Percentiles rank a stretch among this genome's conserved stretches.
phyloP scores from a whole-genome alignment of 2,329 filamentous ascomycete genomes.

The Penicillium capsulatum region DNA sequence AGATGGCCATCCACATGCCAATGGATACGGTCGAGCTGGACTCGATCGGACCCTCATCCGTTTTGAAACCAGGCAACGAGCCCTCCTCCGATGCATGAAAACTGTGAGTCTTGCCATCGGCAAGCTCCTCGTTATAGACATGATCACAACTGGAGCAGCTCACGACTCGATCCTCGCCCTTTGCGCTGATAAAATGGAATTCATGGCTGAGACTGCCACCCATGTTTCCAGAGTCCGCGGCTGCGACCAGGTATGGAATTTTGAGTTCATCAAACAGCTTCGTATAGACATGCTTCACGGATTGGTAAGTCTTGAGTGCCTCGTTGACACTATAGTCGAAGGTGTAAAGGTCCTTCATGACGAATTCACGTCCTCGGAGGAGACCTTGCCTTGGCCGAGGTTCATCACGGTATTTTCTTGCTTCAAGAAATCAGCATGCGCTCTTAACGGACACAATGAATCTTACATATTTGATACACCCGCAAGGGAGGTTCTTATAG shows the following conservation, averaged over 20 bases:
- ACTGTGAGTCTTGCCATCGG: slow-evolving; percentile 41
- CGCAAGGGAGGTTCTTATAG: slow-evolving; percentile 82
- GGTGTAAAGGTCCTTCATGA: slow-evolving; percentile 98
- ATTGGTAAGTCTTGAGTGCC: slow-evolving; percentile 76
- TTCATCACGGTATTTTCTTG: slow-evolving; percentile 93
- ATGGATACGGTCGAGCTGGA: slow-evolving; percentile 32
- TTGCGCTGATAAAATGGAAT: slow-evolving; percentile 75
- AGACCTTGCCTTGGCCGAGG: slow-evolving; percentile 81
- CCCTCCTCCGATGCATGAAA: slow-evolving; percentile 7
- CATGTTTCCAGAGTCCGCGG: slow-evolving; percentile 94
- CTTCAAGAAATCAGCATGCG: slow-evolving; percentile 38
- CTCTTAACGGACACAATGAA: neutral
- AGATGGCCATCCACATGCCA: slow-evolving; percentile 40
- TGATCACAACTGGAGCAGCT: slow-evolving; percentile 70
- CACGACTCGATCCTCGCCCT: slow-evolving; percentile 82
- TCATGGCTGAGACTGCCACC: slow-evolving; percentile 91
- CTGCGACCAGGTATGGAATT: slow-evolving; percentile 76
- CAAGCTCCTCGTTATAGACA: slow-evolving; percentile 84
- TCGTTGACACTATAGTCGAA: slow-evolving; percentile 68
- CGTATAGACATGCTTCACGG: slow-evolving; percentile 69
- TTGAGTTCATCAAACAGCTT: slow-evolving; percentile 77
- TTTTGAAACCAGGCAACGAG: slow-evolving; percentile 22
- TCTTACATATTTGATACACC: slow-evolving; percentile 80
- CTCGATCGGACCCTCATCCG: slow-evolving; percentile 17
- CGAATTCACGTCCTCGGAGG: slow-evolving; percentile 81